Base-by-base conservation (phyloP, 176 grass and related monocot species). In the Aegilops speltoides region DNA sequence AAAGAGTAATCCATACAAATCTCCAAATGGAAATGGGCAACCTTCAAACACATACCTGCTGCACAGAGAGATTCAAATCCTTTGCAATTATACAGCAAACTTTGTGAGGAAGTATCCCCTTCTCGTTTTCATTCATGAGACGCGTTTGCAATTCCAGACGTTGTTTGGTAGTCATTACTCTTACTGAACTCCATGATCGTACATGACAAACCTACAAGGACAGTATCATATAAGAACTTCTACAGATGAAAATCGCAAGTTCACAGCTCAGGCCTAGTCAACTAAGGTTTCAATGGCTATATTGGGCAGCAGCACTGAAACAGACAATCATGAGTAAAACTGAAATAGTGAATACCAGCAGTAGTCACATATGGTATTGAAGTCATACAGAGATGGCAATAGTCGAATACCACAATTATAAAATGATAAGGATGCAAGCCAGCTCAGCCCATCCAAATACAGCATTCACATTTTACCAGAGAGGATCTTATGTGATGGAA, bases 111-210 rank as follows among this genome's bases (percentile, higher is more conserved):
- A 95, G 84, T 90, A 90, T 94, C 46, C 91, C 88, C 59, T 89
- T 46, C 50, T 82, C 64, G 50, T 81, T 87, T 54, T 85, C 63
- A 84, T 81, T 88, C 83, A 78, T 72, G 80, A 98, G 26, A 79
- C 67, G 88, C 24, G 89, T 84, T 66, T 94, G 82, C 64, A 98
- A 70, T 73, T 94, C 93, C 46, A 89, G 64, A 25, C 91, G 84
- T 79, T 98, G 93, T 52, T 95, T 91, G 78, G 88, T 82, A 89
- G 80, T 95, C 96, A 98, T 95, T 60, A 95, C 89, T 89, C 91
- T 91, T 84, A 92, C 25, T 86, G 91, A 91, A 85, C 91, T 85
- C 96, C 96, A 98, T 46, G 96, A 86, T 41, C 93, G 93, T 61
- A 50, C 83, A 77, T 84, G 89, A 88, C 76, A 93, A 76, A 94